Evolutionary conservation across 2,329 filamentous ascomycete genomes (phyloP).

Genomic region (Trichoderma koningii): DNA sequence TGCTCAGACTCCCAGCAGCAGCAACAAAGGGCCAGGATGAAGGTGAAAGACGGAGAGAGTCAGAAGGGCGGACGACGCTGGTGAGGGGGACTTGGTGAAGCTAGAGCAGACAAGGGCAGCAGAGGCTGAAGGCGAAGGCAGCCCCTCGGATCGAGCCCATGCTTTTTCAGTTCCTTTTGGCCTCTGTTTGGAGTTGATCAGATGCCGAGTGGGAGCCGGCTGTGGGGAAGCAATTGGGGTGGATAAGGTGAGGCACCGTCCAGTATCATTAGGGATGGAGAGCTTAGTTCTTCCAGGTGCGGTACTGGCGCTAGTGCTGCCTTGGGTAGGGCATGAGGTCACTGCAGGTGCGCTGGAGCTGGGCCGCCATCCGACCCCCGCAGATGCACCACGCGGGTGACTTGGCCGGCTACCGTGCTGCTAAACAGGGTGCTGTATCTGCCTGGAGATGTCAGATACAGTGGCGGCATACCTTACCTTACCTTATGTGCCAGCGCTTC

Average conservation of each 20-base stretch:
- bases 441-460: neutral
- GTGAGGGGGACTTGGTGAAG: no score
- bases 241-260: no score
- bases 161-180: neutral
- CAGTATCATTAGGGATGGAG: no score
- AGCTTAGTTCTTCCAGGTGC: no score
- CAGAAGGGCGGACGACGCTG: no score
- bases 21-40: no score
- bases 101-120: neutral
- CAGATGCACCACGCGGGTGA: neutral
- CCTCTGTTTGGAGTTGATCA: conserved; percentile 27
- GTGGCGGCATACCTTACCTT: neutral
- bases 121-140: conserved; percentile 14
- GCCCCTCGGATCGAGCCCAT: conserved; percentile 27
- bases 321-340: conserved; percentile 21
- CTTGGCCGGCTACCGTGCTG: conserved; percentile 21
- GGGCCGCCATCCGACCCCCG: conserved; percentile 18
- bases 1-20: no score
- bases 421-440: neutral
- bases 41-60: no score
- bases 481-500: neutral
- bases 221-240: conserved; percentile 27
- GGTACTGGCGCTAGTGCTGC: no score
- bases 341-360: conserved; percentile 10
- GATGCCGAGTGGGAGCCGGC: conserved; percentile 22